These are phyloP conservation scores for Globisporangium paroecandrum DNA, from an alignment of 352 stramenopile species.

Conservation along the genomic window DNA sequence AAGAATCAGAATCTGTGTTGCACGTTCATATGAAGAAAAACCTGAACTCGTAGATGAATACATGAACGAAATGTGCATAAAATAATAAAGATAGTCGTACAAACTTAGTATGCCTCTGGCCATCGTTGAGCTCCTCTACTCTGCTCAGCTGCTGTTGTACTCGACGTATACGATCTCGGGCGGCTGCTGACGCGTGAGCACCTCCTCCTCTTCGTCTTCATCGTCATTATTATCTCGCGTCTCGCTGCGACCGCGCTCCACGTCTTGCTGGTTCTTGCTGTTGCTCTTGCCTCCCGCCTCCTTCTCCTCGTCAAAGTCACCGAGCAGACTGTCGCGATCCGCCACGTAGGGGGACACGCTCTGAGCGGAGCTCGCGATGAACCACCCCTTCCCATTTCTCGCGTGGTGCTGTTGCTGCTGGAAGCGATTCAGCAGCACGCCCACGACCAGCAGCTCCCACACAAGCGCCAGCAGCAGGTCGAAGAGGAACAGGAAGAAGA, in stretches of 20 bases:
- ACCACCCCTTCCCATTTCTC: constrained; percentile 16
- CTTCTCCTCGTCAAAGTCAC: constrained; percentile 10
- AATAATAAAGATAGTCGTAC: constrained; percentile 2
- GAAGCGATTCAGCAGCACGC: constrained; percentile 46
- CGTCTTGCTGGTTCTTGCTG: constrained; percentile 4
- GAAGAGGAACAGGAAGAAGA: constrained; percentile 72
- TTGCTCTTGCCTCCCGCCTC: not conserved
- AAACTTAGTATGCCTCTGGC: not conserved
- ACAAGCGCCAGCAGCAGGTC: constrained; percentile 46
- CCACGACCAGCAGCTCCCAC: constrained; percentile 63
- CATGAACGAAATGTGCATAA: constrained; percentile 6
- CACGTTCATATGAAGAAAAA: not conserved
- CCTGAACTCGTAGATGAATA: not conserved
- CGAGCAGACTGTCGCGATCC: constrained; percentile 51
- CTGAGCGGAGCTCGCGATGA: constrained; percentile 13
- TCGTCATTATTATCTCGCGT: constrained; percentile 27
- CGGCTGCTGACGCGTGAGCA: constrained; percentile 26
- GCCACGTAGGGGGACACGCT: constrained; percentile 45
- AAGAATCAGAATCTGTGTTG: not conserved
- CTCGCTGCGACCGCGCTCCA: constrained; percentile 12
- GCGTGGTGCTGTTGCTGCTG: constrained; percentile 34
- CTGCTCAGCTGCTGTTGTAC: constrained; percentile 21
- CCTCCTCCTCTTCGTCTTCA: constrained; percentile 46
- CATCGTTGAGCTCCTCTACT: not conserved
- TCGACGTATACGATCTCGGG: constrained; percentile 33